phyloP scores from a whole-genome alignment of 139 green algal species.

The Helicosporidium sp. region DNA sequence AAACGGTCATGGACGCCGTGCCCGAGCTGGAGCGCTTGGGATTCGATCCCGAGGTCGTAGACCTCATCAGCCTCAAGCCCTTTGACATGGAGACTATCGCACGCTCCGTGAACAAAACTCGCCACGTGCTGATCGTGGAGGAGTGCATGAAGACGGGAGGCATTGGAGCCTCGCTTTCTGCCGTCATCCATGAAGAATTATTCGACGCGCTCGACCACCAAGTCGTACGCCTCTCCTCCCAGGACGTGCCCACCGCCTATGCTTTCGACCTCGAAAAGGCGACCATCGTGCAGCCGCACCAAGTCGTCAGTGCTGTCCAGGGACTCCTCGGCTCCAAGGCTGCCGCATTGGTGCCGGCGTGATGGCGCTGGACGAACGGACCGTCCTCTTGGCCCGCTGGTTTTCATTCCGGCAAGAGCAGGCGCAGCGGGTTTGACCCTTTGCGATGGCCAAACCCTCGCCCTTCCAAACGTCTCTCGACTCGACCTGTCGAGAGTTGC shows the following conservation, averaged over 20 bases:
- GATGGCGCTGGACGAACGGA: too few relatives aligned
- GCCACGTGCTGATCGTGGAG: constrained; percentile 77
- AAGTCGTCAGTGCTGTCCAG: constrained; percentile 38
- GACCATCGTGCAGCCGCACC: constrained; percentile 76
- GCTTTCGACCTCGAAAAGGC: constrained; percentile 79
- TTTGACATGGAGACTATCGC: constrained; percentile 90
- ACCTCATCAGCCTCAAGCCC: constrained; percentile 91
- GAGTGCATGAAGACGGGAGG: constrained; percentile 93
- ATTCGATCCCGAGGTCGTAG: constrained; percentile 80
- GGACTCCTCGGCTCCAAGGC: neutral
- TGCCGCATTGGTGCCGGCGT: too few relatives aligned
- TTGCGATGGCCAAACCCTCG: too few relatives aligned
- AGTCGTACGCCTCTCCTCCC: constrained; percentile 56
- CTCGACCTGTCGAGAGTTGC: too few relatives aligned
- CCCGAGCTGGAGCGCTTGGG: constrained; percentile 43
- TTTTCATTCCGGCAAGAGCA: too few relatives aligned
- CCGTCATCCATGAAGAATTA: constrained; percentile 73
- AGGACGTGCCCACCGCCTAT: constrained; percentile 87
- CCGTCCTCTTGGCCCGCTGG: too few relatives aligned
- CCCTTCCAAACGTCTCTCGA: too few relatives aligned
- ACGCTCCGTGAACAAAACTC: constrained; percentile 69
- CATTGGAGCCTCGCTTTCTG: constrained; percentile 81
- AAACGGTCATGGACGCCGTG: constrained; percentile 66
- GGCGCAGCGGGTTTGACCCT: neutral
- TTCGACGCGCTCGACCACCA: constrained; percentile 88